phyloP scores from a whole-genome alignment of 2,329 filamentous ascomycete species.

The Hymenoscyphus salicellus region DNA sequence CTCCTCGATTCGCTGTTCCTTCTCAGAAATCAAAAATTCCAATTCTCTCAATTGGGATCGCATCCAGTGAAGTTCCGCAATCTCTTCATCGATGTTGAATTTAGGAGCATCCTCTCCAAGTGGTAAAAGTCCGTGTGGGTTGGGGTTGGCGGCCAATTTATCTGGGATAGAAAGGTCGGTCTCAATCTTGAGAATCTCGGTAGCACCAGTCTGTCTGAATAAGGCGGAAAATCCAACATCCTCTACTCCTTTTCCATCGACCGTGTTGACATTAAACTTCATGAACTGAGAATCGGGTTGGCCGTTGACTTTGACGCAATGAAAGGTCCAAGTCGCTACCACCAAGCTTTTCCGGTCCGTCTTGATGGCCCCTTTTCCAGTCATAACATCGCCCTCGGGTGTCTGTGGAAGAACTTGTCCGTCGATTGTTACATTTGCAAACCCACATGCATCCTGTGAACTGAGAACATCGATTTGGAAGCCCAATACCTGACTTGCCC shows the following conservation, averaged over 20 bases:
- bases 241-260: conserved; percentile 43
- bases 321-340: conserved; percentile 47
- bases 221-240: conserved; percentile 43
- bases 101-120: conserved; percentile 12
- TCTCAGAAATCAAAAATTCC: conserved; percentile 42
- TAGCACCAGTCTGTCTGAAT: conserved; percentile 45
- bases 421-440: conserved; percentile 48
- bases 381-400: conserved; percentile 27
- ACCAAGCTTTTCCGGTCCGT: conserved; percentile 41
- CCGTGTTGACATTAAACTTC: conserved; percentile 42
- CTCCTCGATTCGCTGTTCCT: conserved; percentile 36
- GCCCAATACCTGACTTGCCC: conserved; percentile 14
- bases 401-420: conserved; percentile 43
- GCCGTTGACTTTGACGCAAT: conserved; percentile 44
- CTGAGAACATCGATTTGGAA: conserved; percentile 47
- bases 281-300: conserved; percentile 45
- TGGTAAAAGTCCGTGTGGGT: conserved; percentile 23
- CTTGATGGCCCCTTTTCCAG: conserved; percentile 43
- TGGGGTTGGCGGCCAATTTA: conserved; percentile 22
- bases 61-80: conserved; percentile 46
- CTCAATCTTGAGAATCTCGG: conserved; percentile 44
- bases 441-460: conserved; percentile 46
- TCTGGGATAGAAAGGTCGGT: conserved; percentile 39
- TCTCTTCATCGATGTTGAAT: conserved; percentile 41
- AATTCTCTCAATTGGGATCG: conserved; percentile 43